Evolutionary conservation across 2,329 filamentous ascomycete species (phyloP), one percentile per base, ranked within the genome.

Genomic region (Ilyonectria mors-panacis): DNA sequence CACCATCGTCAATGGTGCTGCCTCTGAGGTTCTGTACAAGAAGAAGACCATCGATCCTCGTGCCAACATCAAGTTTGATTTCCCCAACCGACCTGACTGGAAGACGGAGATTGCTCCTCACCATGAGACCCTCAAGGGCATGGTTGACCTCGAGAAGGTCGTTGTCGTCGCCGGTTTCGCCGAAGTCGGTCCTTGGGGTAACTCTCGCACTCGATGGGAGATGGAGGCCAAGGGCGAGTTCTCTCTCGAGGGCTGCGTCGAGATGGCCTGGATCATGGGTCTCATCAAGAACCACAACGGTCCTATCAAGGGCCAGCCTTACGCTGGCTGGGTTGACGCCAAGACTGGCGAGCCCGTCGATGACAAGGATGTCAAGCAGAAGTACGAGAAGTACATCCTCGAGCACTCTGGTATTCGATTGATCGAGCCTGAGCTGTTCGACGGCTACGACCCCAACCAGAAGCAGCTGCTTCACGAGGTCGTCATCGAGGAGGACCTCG

Each of bases 251-350:
- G 96, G 96, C 33, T 98, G 96, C 77, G 92, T 99, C 67, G 96
- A 99, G 83, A 99, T 99, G 96, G 95, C 96, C 35, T 99, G 96
- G 96, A 94, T 99, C 82, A 99, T 98, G 95, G 96, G 96, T 78
- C 90, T 98, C 67, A 98, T 99, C 86, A 98, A 95, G 88, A 97
- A 99, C 82, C 94, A 97, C 86, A 98, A 98, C 75, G 96, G 96
- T 19, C 91, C 92, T 35, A 90, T 99, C 80, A 99, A 99, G 86
- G 96, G 96, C 80, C 93, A 97, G 85, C 93, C 93, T 71, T 98
- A 99, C 85, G 94, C 95, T 73, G 96, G 96, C 75, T 99, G 94
- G 94, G 94, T 99, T 66, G 96, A 99, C 78, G 88, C 91, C 79
- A 98, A 98, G 89, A 92, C 94, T 60, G 94, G 94, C 48, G 95